Base-by-base conservation (phyloP, 768 basidiomycete species). In the Pleurotus eryngii region DNA sequence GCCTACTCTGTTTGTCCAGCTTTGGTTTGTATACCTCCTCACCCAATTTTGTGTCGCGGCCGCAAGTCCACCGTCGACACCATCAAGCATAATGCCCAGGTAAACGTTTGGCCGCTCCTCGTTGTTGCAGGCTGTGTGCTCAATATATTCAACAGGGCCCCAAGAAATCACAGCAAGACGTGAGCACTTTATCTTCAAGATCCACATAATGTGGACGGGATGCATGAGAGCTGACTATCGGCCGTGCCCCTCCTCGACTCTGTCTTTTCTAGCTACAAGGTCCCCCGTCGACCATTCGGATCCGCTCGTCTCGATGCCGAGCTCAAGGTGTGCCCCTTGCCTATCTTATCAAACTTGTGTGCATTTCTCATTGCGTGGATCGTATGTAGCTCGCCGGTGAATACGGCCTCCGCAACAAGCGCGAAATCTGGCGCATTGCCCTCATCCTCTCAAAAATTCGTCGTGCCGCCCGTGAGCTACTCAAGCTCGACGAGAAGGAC, bases 361-460 rank as follows among this genome's bases (percentile, higher is more conserved):
- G 15, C 26, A 27, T 4, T 40, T 30, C 20, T 53, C 57, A 53
- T 24, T 3, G 22, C 39, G 9, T 22, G 12, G 8, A 39, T n/a
- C 27, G 20, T 4, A 15, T 14, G 54, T 67, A 97, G 96, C 95
- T 98, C 76, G 96, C 95, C 55, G 96, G 97, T 77, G 97, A 99
- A 80, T 98, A 95, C 82, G 97, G 97, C 74, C 92, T 98, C 73
- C 92, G 95, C 76, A 98, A 98, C 91, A 99, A 99, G 84, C 91
- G 96, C 73, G 97, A 99, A 81, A 97, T 98, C 81, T 99, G 96
- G 97, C 92, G 97, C 70, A 98, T 99, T 75, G 87, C 93, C 73
- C 89, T 99, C 70, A 87, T 87, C 74, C 89, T 99, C 56, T 99
- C 97, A 69, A 98, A 99, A 85, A 99, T 99, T 72, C 96, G 97